phyloP scores from a whole-genome alignment of 768 basidiomycete genomes.

The Favolaschia claudopus region DNA sequence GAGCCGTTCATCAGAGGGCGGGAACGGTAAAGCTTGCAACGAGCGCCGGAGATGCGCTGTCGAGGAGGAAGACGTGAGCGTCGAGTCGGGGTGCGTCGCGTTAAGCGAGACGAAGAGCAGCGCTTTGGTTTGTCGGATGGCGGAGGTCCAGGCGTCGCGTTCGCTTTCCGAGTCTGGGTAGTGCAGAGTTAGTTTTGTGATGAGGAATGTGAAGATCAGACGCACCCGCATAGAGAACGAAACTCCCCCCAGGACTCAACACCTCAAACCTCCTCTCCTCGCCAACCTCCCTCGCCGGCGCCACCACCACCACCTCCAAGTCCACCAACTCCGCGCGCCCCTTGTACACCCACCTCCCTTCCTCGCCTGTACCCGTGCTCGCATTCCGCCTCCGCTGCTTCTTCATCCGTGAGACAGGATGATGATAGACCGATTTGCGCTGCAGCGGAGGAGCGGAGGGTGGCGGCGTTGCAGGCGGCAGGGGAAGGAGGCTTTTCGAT shows the following conservation, averaged over 20 bases:
- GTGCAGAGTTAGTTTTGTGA: too few species aligned
- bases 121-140: constrained; percentile 74
- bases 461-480: too few species aligned
- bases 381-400: constrained; percentile 35
- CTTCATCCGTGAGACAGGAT: constrained; percentile 25
- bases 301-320: constrained; percentile 76
- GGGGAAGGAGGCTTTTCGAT: too few species aligned
- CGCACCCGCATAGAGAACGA: constrained; percentile 76
- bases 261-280: constrained; percentile 74
- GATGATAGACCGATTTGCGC: constrained; percentile 33
- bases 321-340: constrained; percentile 76
- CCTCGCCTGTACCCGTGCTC: constrained; percentile 51
- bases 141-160: constrained; percentile 69
- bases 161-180: constrained; percentile 59
- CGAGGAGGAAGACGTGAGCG: constrained; percentile 78
- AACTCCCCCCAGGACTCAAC: constrained; percentile 79
- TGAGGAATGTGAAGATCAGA: too few species aligned
- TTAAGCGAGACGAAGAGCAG: constrained; percentile 76
- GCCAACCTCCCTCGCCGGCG: constrained; percentile 50
- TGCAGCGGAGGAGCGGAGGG: constrained; percentile 29
- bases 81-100: constrained; percentile 79
- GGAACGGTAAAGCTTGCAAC: constrained; percentile 76
- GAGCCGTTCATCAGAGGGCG: constrained; percentile 58
- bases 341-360: constrained; percentile 74
- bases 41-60: constrained; percentile 78